Conservation (phyloP, 768 basidiomycete genomes). For the Agrocybe pediades region DNA sequence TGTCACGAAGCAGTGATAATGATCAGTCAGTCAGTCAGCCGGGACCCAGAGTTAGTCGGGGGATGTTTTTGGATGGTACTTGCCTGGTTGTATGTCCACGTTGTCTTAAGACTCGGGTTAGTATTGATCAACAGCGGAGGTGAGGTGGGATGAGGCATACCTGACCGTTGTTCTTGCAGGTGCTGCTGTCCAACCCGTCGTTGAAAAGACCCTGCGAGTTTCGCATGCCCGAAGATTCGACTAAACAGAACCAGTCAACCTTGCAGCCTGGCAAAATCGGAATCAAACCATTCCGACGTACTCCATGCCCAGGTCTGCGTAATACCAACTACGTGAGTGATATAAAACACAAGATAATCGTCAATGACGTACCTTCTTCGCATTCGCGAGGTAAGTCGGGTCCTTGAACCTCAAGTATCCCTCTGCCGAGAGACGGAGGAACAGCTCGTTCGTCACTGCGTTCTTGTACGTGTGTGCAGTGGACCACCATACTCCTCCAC, state of each 20-base stretch:
- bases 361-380: slow-evolving; percentile 36
- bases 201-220: slow-evolving; percentile 47
- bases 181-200: slow-evolving; percentile 38
- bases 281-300: slow-evolving; percentile 18
- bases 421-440: slow-evolving; percentile 49
- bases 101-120: slow-evolving; percentile 34
- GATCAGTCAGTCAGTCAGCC: too few species aligned
- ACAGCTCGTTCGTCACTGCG: slow-evolving; percentile 61
- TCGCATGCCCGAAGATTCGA: slow-evolving; percentile 45
- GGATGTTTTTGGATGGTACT: background rate
- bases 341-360: background rate
- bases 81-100: slow-evolving; percentile 65
- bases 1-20: too few species aligned
- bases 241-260: slow-evolving; percentile 19
- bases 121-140: background rate
- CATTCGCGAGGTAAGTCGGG: slow-evolving; percentile 47
- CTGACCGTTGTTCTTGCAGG: slow-evolving; percentile 47
- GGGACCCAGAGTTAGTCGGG: too few species aligned
- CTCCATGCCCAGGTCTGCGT: slow-evolving; percentile 37
- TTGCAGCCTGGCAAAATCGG: background rate
- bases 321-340: background rate
- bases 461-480: slow-evolving; percentile 58
- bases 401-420: slow-evolving; percentile 43
- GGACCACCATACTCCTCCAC: slow-evolving; percentile 65
- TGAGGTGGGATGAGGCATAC: slow-evolving; percentile 17